Percentiles rank a stretch among this genome's conserved stretches.
Conservation (phyloP, 768 basidiomycete species). For the Tulasnella calospora region DNA sequence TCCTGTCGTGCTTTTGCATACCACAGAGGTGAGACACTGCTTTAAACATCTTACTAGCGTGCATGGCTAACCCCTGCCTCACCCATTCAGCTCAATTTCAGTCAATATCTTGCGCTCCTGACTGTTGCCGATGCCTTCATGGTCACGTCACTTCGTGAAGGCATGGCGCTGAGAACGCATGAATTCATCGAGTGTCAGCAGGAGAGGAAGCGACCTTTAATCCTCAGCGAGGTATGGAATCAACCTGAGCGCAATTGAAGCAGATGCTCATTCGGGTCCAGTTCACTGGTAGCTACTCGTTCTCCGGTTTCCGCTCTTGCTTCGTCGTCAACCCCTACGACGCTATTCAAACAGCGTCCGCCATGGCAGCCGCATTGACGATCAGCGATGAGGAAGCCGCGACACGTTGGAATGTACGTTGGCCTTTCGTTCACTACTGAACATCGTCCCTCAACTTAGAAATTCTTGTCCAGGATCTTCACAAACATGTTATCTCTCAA, state of each 20-base stretch:
- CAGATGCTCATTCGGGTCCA: constrained; percentile 33
- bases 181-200: constrained; percentile 72
- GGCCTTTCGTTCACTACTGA: not conserved
- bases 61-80: not conserved
- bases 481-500: constrained; percentile 80
- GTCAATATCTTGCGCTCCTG: constrained; percentile 75
- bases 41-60: not conserved
- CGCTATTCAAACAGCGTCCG: constrained; percentile 72
- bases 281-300: constrained; percentile 84
- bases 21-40: constrained; percentile 48
- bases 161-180: constrained; percentile 68
- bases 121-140: constrained; percentile 82
- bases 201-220: constrained; percentile 58
- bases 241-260: not conserved
- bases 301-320: constrained; percentile 80
- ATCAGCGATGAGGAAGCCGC: constrained; percentile 70
- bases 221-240: constrained; percentile 65
- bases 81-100: constrained; percentile 54
- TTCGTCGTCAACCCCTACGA: constrained; percentile 87
- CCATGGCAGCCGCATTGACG: constrained; percentile 70
- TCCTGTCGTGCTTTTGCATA: constrained; percentile 80
- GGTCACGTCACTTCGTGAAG: constrained; percentile 77
- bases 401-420: constrained; percentile 67
- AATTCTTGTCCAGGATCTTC: constrained; percentile 52
- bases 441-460: not conserved